These are phyloP conservation scores for Microbotryum saponariae DNA, from an alignment of 1,284 basidiomycete genomes.

Conservation along the genomic window DNA sequence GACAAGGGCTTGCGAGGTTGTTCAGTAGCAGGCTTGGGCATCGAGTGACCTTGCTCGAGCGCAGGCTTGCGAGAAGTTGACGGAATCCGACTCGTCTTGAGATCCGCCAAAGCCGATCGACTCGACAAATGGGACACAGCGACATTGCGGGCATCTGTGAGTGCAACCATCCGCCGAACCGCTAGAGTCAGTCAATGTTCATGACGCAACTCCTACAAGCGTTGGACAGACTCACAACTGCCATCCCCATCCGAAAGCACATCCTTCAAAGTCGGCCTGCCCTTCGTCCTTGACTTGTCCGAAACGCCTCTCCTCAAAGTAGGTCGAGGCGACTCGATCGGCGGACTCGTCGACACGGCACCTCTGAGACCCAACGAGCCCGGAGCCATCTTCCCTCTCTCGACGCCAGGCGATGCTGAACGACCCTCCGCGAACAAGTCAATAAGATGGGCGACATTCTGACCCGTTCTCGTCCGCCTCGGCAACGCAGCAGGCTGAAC, in stretches of 20 bases:
- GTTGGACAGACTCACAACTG: neutral
- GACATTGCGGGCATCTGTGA: constrained; percentile 21
- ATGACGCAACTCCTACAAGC: neutral
- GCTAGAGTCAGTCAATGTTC: no score
- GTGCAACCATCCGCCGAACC: neutral
- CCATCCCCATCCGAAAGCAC: constrained; percentile 12
- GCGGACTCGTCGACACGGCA: neutral
- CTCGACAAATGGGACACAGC: constrained; percentile 21
- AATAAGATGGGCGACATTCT: constrained; percentile 72
- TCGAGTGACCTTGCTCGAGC: neutral
- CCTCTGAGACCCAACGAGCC: neutral
- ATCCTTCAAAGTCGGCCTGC: neutral
- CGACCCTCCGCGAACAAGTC: constrained; percentile 40
- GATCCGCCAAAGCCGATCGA: constrained; percentile 14
- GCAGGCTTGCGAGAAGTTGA: neutral
- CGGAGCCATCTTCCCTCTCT: neutral
- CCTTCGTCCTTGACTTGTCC: constrained; percentile 4
- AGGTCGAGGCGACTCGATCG: constrained; percentile 1
- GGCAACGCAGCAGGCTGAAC: neutral
- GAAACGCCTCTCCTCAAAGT: constrained; percentile 5
- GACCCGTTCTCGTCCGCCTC: neutral
- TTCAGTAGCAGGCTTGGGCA: no score
- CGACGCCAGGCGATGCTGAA: neutral
- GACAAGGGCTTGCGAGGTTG: no score
- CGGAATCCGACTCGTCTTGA: constrained; percentile 16